Evolutionary conservation across 345 rosid species (phyloP).

Genomic region (Gossypium anomalum): DNA sequence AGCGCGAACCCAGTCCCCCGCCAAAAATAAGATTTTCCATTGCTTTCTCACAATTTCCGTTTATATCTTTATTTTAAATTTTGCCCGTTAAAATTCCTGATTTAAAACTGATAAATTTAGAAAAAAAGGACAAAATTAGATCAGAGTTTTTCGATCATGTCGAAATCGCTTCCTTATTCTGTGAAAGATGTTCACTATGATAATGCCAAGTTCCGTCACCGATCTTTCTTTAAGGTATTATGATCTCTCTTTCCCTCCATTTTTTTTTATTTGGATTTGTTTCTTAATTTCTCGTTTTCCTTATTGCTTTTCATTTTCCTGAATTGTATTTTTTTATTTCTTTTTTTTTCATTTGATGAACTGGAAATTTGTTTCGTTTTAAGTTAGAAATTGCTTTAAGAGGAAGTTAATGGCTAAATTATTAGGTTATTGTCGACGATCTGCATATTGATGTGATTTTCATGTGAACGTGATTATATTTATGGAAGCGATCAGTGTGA

Average conservation of each 20-base stretch:
- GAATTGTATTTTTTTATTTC: no score
- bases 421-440: no score
- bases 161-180: slow-evolving; percentile 70
- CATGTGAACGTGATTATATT: no score
- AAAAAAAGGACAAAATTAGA: background rate
- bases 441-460: background rate
- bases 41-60: background rate
- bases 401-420: no score
- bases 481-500: no score
- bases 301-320: no score
- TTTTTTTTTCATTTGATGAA: background rate
- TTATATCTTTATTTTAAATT: background rate
- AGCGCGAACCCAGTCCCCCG: background rate
- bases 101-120: background rate
- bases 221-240: slow-evolving; percentile 65
- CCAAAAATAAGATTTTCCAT: background rate
- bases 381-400: no score
- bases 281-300: background rate
- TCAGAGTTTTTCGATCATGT: slow-evolving; percentile 36
- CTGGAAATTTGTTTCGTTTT: background rate
- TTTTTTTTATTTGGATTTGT: background rate
- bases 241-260: background rate
- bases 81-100: background rate
- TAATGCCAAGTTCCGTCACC: slow-evolving; percentile 89
- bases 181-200: slow-evolving; percentile 79